Evolutionary conservation across 306 rosid genomes (phyloP).

Genomic region (Calophaca sinica): DNA sequence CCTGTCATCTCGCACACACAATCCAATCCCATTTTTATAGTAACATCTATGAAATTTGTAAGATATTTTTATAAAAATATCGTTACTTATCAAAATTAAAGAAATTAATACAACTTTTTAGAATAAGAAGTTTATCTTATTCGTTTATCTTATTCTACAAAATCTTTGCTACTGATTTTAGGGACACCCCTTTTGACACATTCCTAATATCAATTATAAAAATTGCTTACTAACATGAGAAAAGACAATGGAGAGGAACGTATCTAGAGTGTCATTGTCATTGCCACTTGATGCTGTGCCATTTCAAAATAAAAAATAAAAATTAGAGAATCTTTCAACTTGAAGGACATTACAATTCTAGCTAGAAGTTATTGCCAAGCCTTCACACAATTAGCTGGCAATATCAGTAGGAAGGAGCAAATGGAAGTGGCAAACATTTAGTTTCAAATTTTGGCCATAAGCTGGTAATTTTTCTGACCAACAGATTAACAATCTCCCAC

Average conservation of each 20-base stretch:
- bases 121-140: background rate
- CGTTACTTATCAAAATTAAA: background rate
- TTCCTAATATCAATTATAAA: slow-evolving; percentile 15
- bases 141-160: background rate
- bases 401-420: background rate
- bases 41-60: background rate
- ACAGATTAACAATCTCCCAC: background rate
- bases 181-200: slow-evolving; percentile 2
- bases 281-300: slow-evolving; percentile 24
- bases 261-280: slow-evolving; percentile 28
- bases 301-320: slow-evolving; percentile 12
- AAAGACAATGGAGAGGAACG: slow-evolving; percentile 41
- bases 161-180: slow-evolving; percentile 6
- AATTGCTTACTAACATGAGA: slow-evolving; percentile 14
- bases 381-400: slow-evolving; percentile 43
- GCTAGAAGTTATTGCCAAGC: background rate
- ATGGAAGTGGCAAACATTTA: slow-evolving; percentile 34
- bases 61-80: background rate
- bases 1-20: too few relatives aligned
- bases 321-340: slow-evolving; percentile 41
- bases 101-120: background rate
- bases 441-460: slow-evolving; percentile 43
- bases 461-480: background rate
- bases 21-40: too few relatives aligned
- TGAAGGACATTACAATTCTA: slow-evolving; percentile 5